A percentile compares a stretch with the other conserved stretches of the same genome.
phyloP scores from a whole-genome alignment of 139 green algal genomes.

The Zygnema cylindricum region DNA sequence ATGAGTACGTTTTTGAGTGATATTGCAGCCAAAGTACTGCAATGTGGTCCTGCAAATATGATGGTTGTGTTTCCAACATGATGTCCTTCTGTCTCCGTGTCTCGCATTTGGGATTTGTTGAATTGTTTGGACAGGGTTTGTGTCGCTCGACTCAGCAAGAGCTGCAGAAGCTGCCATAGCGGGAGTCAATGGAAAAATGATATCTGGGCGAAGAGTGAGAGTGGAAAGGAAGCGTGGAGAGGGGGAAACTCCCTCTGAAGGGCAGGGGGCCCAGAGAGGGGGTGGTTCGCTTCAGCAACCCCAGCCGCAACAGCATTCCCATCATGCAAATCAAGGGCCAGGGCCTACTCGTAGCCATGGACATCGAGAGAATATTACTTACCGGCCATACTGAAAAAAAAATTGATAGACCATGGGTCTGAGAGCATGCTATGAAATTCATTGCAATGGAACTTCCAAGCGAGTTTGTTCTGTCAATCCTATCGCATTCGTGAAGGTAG shows the following conservation, averaged over 20 bases:
- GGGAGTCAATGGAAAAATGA: constrained; percentile 51
- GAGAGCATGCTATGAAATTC: background rate
- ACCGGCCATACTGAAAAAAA: constrained; percentile 19
- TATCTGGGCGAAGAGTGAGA: constrained; percentile 51
- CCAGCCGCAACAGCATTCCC: constrained; percentile 4
- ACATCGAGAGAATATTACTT: background rate
- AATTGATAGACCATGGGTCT: background rate
- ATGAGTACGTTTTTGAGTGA: too few species aligned
- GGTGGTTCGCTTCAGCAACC: background rate
- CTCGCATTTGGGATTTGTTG: too few species aligned
- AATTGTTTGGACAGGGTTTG: constrained; percentile 15
- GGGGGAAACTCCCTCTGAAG: constrained; percentile 16
- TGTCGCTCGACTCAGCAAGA: constrained; percentile 24
- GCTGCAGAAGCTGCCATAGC: constrained; percentile 51
- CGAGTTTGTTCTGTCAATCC: background rate
- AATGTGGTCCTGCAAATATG: too few species aligned
- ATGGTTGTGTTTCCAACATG: too few species aligned
- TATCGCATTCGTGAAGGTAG: background rate
- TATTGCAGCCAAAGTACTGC: too few species aligned
- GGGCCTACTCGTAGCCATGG: background rate
- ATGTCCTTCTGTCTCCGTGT: too few species aligned
- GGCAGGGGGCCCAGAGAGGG: constrained; percentile 10
- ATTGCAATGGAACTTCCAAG: background rate
- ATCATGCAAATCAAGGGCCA: background rate
- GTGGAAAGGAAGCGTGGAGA: constrained; percentile 59